A percentile compares a stretch with the other conserved stretches of the same genome.
Conservation (phyloP, 202 grass and related monocot genomes). For the Schoenoplectus tabernaemontani region DNA sequence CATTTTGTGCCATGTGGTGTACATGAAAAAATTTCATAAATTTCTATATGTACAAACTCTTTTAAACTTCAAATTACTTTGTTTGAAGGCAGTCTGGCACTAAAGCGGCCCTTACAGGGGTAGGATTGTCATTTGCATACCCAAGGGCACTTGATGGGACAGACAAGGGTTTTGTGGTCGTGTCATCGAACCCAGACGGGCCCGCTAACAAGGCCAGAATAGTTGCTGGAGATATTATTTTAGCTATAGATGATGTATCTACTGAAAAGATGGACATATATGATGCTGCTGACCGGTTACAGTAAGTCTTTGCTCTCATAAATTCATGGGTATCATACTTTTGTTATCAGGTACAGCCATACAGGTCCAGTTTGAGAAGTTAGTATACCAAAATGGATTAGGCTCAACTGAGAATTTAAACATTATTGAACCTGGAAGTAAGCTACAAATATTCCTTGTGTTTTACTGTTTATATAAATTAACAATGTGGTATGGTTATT, state of each 20-base stretch:
- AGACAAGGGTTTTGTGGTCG: constrained; percentile 61
- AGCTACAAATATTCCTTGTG: background rate
- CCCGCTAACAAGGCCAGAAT: constrained; percentile 87
- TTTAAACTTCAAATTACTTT: constrained; percentile 41
- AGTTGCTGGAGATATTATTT: constrained; percentile 70
- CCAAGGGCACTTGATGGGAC: constrained; percentile 53
- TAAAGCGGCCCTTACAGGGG: constrained; percentile 85
- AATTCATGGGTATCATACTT: background rate
- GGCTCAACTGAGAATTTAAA: background rate
- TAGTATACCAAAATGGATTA: background rate
- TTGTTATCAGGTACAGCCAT: background rate
- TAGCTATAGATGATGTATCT: constrained; percentile 62
- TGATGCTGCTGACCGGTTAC: constrained; percentile 72
- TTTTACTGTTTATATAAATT: background rate
- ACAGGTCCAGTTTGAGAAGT: background rate
- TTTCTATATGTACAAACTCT: background rate
- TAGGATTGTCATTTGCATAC: constrained; percentile 84
- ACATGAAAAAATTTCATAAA: constrained; percentile 2
- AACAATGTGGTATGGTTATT: background rate
- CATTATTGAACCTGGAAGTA: background rate
- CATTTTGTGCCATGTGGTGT: background rate
- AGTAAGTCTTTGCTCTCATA: constrained; percentile 37
- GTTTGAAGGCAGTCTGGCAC: constrained; percentile 97
- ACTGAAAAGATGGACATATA: constrained; percentile 97
- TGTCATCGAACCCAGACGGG: constrained; percentile 69